Conservation (phyloP, 1,139 yeast genomes). For the Diutina siamensis region DNA sequence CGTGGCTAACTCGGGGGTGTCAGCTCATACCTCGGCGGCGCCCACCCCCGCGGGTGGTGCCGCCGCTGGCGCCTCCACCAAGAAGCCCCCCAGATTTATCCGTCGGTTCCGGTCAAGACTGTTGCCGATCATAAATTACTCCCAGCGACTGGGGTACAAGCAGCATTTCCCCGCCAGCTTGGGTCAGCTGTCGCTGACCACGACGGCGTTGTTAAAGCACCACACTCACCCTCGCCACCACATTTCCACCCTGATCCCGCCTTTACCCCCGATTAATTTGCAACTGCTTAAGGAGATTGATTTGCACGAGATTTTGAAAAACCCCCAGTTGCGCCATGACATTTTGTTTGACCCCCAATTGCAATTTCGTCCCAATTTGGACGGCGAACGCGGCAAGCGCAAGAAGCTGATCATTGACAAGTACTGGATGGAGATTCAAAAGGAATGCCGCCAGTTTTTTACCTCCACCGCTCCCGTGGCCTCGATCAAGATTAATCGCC, state of each 20-base stretch:
- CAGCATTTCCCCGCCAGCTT: slow-evolving; percentile 1
- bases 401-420: slow-evolving; percentile 66
- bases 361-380: slow-evolving; percentile 85
- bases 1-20: neutral
- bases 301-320: slow-evolving; percentile 76
- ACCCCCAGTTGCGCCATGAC: slow-evolving; percentile 89
- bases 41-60: neutral
- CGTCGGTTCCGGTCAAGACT: slow-evolving; percentile 32
- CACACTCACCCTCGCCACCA: slow-evolving; percentile 4
- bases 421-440: slow-evolving; percentile 72
- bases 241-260: slow-evolving; percentile 12
- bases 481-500: slow-evolving; percentile 31
- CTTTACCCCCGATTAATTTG: slow-evolving; percentile 75
- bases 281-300: slow-evolving; percentile 82
- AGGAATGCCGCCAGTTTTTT: slow-evolving; percentile 43
- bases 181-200: neutral
- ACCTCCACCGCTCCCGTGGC: slow-evolving; percentile 7
- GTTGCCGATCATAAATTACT: slow-evolving; percentile 32
- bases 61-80: neutral
- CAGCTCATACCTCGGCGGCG: neutral
- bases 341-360: slow-evolving; percentile 85
- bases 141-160: slow-evolving; percentile 7
- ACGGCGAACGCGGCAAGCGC: slow-evolving; percentile 79
- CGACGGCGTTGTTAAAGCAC: neutral
- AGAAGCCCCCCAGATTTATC: slow-evolving; percentile 8